Conservation (phyloP, 2,329 filamentous ascomycete species). For the Chrysoporthe cubensis region DNA sequence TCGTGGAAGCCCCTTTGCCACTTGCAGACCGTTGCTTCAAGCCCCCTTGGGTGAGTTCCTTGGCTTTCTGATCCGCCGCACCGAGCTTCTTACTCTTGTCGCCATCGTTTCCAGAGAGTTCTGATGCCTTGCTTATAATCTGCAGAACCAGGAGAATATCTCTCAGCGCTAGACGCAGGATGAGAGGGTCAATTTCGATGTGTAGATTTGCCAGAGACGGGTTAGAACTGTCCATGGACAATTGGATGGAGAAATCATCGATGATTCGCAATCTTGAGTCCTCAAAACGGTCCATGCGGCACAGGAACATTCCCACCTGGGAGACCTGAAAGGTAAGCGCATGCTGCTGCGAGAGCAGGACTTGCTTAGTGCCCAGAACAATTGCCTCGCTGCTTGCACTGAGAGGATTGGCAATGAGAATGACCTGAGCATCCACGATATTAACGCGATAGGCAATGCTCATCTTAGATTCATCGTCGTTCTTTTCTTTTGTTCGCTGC, state of each 20-base stretch:
- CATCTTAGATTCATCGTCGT: constrained; percentile 56
- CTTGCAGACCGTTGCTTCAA: constrained; percentile 62
- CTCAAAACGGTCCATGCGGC: constrained; percentile 97
- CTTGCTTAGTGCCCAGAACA: constrained; percentile 90
- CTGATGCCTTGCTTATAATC: constrained; percentile 87
- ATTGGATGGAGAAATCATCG: constrained; percentile 91
- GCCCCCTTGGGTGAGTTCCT: constrained; percentile 54
- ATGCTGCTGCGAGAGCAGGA: constrained; percentile 91
- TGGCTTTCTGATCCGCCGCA: constrained; percentile 58
- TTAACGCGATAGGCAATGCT: constrained; percentile 88
- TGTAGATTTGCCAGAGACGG: constrained; percentile 75
- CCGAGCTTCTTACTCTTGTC: constrained; percentile 46
- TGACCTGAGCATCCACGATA: constrained; percentile 93
- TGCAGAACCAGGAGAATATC: constrained; percentile 95
- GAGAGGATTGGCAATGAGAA: constrained; percentile 92
- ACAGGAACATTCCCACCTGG: constrained; percentile 96
- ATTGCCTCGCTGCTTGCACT: constrained; percentile 92
- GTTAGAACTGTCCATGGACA: constrained; percentile 77
- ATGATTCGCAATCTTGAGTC: constrained; percentile 87
- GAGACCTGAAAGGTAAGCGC: constrained; percentile 91
- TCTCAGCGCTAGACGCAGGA: constrained; percentile 85
- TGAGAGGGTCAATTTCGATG: constrained; percentile 86
- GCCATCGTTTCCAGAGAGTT: constrained; percentile 70
- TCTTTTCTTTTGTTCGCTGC: constrained; percentile 22
- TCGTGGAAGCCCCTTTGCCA: constrained; percentile 57